These are phyloP conservation scores for Aspergillus sp. DNA, from an alignment of 2,329 filamentous ascomycete genomes.

Conservation along the genomic window DNA sequence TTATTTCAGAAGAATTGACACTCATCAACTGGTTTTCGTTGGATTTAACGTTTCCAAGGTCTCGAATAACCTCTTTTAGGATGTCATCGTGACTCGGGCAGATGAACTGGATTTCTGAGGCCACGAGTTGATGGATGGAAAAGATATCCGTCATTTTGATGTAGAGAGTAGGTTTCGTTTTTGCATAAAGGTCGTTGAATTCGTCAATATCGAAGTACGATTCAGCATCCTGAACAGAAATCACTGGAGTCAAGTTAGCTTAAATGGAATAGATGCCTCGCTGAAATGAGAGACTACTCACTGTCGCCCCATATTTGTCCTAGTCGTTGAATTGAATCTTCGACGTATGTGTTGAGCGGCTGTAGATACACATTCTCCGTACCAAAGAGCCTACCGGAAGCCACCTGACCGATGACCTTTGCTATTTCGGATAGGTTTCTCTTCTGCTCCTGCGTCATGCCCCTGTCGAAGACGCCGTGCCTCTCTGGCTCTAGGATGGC, in stretches of 20 bases:
- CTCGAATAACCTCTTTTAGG: conserved; percentile 84
- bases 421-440: conserved; percentile 85
- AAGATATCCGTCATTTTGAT: conserved; percentile 99
- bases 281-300: conserved; percentile 30
- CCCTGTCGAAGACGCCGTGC: conserved; percentile 85
- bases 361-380: conserved; percentile 94
- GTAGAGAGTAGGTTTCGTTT: conserved; percentile 95
- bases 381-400: conserved; percentile 83
- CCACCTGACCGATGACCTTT: conserved; percentile 86
- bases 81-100: conserved; percentile 80
- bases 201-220: conserved; percentile 96
- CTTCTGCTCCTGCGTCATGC: conserved; percentile 85
- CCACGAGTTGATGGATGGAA: conserved; percentile 84
- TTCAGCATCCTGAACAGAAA: conserved; percentile 81
- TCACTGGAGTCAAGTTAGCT: conserved; percentile 50
- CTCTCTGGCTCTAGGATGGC: conserved; percentile 86
- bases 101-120: conserved; percentile 70
- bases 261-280: background rate
- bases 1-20: conserved; percentile 82
- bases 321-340: conserved; percentile 76
- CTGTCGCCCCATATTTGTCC: conserved; percentile 66
- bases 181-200: conserved; percentile 95
- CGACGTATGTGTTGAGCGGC: conserved; percentile 86
- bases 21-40: conserved; percentile 91
- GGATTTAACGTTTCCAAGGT: conserved; percentile 91